These are phyloP conservation scores for Boletus sp. DNA, from an alignment of 1,284 basidiomycete species.

Conservation along the genomic window DNA sequence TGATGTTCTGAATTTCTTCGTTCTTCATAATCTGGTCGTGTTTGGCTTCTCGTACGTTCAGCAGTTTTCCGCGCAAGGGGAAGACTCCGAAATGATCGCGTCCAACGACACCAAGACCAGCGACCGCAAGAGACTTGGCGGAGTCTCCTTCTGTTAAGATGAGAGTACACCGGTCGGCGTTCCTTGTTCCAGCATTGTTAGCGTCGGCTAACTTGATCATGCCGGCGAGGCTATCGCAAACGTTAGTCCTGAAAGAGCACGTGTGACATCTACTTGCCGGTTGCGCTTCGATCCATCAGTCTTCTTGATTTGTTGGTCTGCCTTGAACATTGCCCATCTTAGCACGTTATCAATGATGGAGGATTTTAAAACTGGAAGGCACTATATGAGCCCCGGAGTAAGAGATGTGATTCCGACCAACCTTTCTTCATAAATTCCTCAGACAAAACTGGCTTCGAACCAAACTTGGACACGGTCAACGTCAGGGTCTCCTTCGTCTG, in stretches of 20 bases:
- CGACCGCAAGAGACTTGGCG: constrained; percentile 94
- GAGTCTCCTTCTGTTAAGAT: constrained; percentile 99
- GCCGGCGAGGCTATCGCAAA: constrained; percentile 69
- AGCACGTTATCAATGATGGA: constrained; percentile 91
- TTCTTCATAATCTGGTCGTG: constrained; percentile 99
- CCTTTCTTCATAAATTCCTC: constrained; percentile 98
- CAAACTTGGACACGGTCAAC: constrained; percentile 86
- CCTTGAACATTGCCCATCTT: constrained; percentile 96
- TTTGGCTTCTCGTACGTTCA: constrained; percentile 96
- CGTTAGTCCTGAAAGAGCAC: constrained; percentile 1
- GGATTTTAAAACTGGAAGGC: constrained; percentile 74
- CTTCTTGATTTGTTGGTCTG: constrained; percentile 94
- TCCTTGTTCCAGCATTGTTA: constrained; percentile 91
- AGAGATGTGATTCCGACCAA: constrained; percentile 33
- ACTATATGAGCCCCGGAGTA: constrained; percentile 10
- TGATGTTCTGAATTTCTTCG: constrained; percentile 94
- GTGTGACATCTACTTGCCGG: constrained; percentile 46
- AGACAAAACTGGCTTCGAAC: constrained; percentile 76
- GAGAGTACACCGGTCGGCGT: constrained; percentile 84
- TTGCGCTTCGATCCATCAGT: constrained; percentile 94
- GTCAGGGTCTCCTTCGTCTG: constrained; percentile 98
- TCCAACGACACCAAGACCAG: constrained; percentile 92
- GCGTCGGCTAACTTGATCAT: constrained; percentile 95
- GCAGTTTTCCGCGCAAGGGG: constrained; percentile 92
- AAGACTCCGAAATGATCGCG: constrained; percentile 98